Evolutionary conservation across 495 filamentous ascomycete genomes (phyloP).

Genomic region (Aspergillus cavernicola): DNA sequence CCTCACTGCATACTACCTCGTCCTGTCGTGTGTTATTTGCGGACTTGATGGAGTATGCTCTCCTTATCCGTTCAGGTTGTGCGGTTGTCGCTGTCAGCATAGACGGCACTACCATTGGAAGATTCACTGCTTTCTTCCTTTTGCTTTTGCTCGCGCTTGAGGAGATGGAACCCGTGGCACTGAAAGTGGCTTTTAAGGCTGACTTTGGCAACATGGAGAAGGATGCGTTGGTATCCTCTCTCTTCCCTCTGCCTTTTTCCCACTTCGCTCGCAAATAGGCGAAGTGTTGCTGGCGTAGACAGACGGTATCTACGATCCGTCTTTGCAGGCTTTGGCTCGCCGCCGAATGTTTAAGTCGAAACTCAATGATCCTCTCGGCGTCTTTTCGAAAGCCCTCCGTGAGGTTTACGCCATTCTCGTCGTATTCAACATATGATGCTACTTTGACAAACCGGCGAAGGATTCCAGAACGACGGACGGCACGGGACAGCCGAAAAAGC

Average conservation of each 20-base stretch:
- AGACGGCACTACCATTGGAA: not conserved
- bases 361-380: not conserved
- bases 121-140: not conserved
- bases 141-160: not conserved
- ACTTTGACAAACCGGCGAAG: constrained; percentile 18
- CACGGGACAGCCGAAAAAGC: constrained; percentile 15
- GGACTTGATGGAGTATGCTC: not conserved
- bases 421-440: not conserved
- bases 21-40: not conserved
- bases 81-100: constrained; percentile 4
- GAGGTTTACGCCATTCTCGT: constrained; percentile 3
- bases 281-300: constrained; percentile 11
- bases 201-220: not conserved
- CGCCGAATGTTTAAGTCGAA: not conserved
- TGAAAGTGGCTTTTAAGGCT: not conserved
- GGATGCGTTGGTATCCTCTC: no score
- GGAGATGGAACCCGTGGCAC: not conserved
- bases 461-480: constrained; percentile 17
- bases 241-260: not conserved
- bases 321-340: not conserved
- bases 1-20: not conserved
- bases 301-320: constrained; percentile 2
- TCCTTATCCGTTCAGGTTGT: not conserved
- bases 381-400: constrained; percentile 5
- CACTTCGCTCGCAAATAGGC: not conserved